Evolutionary conservation across 2,329 filamentous ascomycete genomes (phyloP).

Genomic region (Emergomyces pasteurianus): DNA sequence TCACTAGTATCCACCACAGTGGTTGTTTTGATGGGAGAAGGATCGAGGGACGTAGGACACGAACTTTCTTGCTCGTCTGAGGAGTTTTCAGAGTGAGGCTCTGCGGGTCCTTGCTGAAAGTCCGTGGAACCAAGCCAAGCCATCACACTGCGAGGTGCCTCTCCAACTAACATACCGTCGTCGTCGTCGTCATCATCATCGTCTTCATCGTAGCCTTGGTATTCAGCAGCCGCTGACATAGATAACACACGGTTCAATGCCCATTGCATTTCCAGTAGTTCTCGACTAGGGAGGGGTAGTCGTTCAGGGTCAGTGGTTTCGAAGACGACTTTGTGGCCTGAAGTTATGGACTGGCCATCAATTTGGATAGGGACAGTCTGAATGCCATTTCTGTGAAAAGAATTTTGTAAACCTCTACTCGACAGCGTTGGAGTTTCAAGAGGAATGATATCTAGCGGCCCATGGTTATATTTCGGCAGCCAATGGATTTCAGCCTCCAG

Average conservation of each 20-base stretch:
- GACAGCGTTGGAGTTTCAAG: neutral
- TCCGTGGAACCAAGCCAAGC: neutral
- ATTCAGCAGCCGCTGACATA: neutral
- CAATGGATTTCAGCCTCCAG: neutral
- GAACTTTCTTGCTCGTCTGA: neutral
- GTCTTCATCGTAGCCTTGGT: neutral
- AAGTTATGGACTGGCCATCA: neutral
- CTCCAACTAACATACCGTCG: neutral
- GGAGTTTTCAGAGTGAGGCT: neutral
- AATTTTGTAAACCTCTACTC: neutral
- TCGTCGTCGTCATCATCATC: no score
- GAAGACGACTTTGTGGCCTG: neutral
- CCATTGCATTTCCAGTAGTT: constrained; percentile 2
- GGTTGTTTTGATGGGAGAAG: neutral
- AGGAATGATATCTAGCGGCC: neutral
- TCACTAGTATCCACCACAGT: neutral
- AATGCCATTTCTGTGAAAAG: neutral
- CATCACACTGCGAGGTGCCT: neutral
- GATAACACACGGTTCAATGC: neutral
- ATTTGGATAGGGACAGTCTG: neutral
- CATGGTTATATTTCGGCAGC: neutral
- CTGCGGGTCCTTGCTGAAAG: neutral
- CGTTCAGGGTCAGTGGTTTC: constrained; percentile 1
- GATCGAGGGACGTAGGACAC: neutral
- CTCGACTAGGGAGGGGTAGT: neutral